Base-by-base conservation (phyloP, 228 moss, liverwort and hornwort genomes). In the Sphagnum magellanicum region DNA sequence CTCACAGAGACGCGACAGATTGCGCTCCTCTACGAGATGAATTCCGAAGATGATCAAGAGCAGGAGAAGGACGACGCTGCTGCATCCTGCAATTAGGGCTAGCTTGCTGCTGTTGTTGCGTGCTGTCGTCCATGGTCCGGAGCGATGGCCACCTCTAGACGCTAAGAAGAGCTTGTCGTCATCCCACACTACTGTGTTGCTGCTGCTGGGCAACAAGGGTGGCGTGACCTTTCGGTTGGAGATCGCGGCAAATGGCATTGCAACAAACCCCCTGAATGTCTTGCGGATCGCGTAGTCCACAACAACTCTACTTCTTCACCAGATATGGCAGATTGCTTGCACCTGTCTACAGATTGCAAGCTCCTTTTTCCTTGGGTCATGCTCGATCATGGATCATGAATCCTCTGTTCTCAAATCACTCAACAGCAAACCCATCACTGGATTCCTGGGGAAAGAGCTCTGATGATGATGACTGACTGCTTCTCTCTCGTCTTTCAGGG, bases 11-110 rank as follows among this genome's bases (percentile, higher is more conserved):
- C 48, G 48, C 4, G 64, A 8, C 10, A 64, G 64, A 64, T 64
- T 49, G 14, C 50, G 10, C 47, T 50, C 64, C 64, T 64, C 64
- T 49, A 64, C 14, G 48, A 64, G 64, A 49, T 64, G 64, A 47
- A 64, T 6, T 6, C 48, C 64, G 49, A 64, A 49, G 48, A 64
- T 6, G 64, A 64, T 49, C 47, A 64, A 11, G 64, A 50, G 4
- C 48, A 48, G 14, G 49, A 64, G 7, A 5, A 64, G 6, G 47
- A 64, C 32, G 13, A 5, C 48, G 50, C 47, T 64, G 64, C 64
- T 48, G 6, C 48, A 7, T 8, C 9, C 8, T 5, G 64, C 64
- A 8, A 64, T 49, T 10, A 49, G 13, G 49, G 48, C 6, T 6
- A 64, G 6, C 50, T 64, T 64, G 32, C 32, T 32, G 32, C 32